Conservation (phyloP, 139 green algal species). For the Coelastrella sp. region DNA sequence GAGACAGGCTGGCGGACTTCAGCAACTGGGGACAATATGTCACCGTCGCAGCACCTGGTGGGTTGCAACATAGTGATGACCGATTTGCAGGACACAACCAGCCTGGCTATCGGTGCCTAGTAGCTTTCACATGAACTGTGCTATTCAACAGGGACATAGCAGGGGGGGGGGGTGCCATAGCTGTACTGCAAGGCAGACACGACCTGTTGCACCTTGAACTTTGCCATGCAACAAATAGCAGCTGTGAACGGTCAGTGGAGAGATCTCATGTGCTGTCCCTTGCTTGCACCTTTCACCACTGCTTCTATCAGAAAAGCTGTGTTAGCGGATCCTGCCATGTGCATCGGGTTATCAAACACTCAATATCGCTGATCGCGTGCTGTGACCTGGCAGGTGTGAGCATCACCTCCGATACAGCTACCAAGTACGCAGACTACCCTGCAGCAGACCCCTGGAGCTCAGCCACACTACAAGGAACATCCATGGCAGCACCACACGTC, state of each 20-base stretch:
- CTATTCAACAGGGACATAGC: no score
- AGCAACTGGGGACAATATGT: neutral
- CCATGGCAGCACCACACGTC: neutral
- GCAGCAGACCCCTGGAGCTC: neutral
- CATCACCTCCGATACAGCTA: neutral
- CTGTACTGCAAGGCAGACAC: no score
- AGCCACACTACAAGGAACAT: neutral
- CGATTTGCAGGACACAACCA: neutral
- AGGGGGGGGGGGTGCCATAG: no score
- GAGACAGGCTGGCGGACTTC: neutral
- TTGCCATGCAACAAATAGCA: no score
- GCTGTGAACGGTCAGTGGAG: no score
- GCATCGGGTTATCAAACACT: no score
- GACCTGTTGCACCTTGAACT: no score
- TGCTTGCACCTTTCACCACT: no score
- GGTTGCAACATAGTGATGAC: neutral
- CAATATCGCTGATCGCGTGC: neutral
- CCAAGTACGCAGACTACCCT: neutral
- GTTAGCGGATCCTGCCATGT: no score
- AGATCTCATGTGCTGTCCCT: no score
- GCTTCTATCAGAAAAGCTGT: no score
- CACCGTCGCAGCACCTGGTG: neutral
- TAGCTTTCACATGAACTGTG: neutral
- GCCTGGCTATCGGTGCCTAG: neutral
- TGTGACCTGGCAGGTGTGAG: neutral